Evolutionary conservation across 75 land plant species (phyloP).

Genomic region (Sequoiadendron giganteum): DNA sequence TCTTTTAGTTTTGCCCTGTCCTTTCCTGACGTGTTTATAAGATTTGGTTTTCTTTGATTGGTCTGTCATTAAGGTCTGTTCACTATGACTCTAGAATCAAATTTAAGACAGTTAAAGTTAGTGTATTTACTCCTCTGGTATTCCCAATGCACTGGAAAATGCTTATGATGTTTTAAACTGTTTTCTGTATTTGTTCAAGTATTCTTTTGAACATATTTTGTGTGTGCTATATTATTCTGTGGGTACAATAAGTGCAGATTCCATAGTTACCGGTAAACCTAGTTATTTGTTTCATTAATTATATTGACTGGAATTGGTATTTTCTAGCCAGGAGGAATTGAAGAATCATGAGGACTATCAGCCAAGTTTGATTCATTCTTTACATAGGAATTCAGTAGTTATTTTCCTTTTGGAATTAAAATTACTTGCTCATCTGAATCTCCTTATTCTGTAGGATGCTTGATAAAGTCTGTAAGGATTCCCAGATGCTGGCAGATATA

Average conservation of each 20-base stretch:
- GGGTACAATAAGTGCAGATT: not conserved
- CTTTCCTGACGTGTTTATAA: not conserved
- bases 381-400: not conserved
- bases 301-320: not conserved
- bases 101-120: not conserved
- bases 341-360: not conserved
- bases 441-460: conserved; percentile 68
- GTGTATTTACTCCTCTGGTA: not conserved
- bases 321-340: not conserved
- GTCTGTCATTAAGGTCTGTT: not conserved
- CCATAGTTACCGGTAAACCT: not conserved
- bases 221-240: not conserved
- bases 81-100: not conserved
- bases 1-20: not conserved
- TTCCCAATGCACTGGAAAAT: not conserved
- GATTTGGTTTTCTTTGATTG: not conserved
- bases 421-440: not conserved
- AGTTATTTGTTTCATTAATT: not conserved
- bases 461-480: conserved; percentile 88
- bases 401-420: not conserved
- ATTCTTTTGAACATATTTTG: not conserved
- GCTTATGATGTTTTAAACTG: not conserved
- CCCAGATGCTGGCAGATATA: conserved; percentile 93
- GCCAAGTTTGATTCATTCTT: not conserved
- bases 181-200: not conserved